Conservation (phyloP, 2,329 filamentous ascomycete genomes). For the Phaeosphaeriaceae sp. region DNA sequence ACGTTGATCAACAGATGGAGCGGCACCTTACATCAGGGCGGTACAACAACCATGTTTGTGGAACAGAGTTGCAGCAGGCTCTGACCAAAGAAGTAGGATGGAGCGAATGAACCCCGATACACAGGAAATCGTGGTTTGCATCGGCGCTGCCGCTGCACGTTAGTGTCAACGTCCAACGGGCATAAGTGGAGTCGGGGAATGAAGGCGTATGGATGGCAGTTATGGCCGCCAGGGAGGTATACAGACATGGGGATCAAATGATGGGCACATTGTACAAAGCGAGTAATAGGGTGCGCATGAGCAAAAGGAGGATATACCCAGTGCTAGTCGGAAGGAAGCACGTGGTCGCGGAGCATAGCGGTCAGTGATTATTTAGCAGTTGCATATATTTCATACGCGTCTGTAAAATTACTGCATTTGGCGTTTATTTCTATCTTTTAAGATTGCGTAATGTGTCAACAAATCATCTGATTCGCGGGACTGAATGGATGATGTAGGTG, state of each 20-base stretch:
- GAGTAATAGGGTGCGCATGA: conserved; percentile 2
- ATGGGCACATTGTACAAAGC: conserved; percentile 7
- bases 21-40: conserved; percentile 11
- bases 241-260: conserved; percentile 12
- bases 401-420: too few species aligned
- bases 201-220: conserved; percentile 16
- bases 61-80: conserved; percentile 21
- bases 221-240: conserved; percentile 24
- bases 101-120: conserved; percentile 18
- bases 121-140: background rate
- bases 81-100: conserved; percentile 22
- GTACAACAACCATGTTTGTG: conserved; percentile 12
- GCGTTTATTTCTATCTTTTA: too few species aligned
- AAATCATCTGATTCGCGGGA: too few species aligned
- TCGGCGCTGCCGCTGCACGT: conserved; percentile 13
- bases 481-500: too few species aligned
- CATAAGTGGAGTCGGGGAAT: background rate
- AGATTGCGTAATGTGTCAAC: too few species aligned
- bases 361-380: conserved; percentile 3
- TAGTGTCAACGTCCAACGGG: conserved; percentile 28
- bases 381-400: too few species aligned
- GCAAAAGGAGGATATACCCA: conserved; percentile 27
- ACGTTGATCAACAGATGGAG: conserved; percentile 31
- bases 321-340: conserved; percentile 1
- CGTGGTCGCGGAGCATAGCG: conserved; percentile 13